Percentiles rank a stretch among this genome's conserved stretches.
Evolutionary conservation across 2,329 filamentous ascomycete species (phyloP).

Genomic region (Furcasterigmium sp.): DNA sequence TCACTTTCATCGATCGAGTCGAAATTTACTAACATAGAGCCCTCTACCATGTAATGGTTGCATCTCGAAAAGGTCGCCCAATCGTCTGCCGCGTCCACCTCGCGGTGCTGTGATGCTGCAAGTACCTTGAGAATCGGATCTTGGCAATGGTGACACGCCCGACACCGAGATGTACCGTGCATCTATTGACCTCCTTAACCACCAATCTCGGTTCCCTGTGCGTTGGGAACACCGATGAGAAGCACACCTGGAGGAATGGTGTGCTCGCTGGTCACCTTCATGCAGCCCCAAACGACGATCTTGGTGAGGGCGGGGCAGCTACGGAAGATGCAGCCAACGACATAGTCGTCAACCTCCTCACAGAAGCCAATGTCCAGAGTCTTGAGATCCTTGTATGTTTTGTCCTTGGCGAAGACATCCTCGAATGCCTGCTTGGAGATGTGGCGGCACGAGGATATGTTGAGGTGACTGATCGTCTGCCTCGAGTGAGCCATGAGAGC

Average conservation of each 20-base stretch:
- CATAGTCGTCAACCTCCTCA: slow-evolving; percentile 58
- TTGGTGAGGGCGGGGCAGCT: slow-evolving; percentile 55
- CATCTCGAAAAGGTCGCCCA: too few relatives aligned
- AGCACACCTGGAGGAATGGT: slow-evolving; percentile 50
- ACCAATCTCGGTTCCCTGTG: slow-evolving; percentile 55
- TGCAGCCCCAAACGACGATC: slow-evolving; percentile 60
- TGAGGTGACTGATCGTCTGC: slow-evolving; percentile 56
- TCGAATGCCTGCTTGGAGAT: slow-evolving; percentile 70
- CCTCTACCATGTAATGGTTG: too few relatives aligned
- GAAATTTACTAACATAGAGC: too few relatives aligned
- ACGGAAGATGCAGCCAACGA: slow-evolving; percentile 59
- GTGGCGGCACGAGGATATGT: slow-evolving; percentile 80
- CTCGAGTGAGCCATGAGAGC: slow-evolving; percentile 85
- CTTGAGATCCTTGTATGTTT: slow-evolving; percentile 60
- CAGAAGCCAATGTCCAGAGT: slow-evolving; percentile 77
- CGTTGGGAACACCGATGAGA: slow-evolving; percentile 54
- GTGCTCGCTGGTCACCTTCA: slow-evolving; percentile 50
- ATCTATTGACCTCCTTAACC: slow-evolving; percentile 26
- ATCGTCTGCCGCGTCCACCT: too few relatives aligned
- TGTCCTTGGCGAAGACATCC: slow-evolving; percentile 60
- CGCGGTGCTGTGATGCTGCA: too few relatives aligned
- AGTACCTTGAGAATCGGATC: too few relatives aligned
- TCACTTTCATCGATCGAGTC: too few relatives aligned
- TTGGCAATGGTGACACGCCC: too few relatives aligned
- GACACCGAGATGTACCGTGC: too few relatives aligned